phyloP scores from a whole-genome alignment of 2,329 filamentous ascomycete species.

The Clonostachys rosea region DNA sequence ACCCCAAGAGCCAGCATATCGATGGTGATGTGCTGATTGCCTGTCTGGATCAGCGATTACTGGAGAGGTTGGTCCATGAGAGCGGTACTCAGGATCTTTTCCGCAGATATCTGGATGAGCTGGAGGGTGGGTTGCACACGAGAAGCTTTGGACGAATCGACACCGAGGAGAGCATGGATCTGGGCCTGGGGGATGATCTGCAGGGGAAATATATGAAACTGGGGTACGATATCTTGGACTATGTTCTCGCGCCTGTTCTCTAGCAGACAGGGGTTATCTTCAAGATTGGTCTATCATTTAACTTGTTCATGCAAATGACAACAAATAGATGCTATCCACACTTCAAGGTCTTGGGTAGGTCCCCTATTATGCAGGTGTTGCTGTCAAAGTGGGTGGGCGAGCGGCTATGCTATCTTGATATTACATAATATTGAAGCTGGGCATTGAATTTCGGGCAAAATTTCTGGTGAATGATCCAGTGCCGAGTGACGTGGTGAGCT shows the following conservation, averaged over 20 bases:
- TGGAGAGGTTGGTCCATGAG: conserved; percentile 35
- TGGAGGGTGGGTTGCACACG: conserved; percentile 41
- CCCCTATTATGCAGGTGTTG: too few relatives aligned
- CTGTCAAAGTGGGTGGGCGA: too few relatives aligned
- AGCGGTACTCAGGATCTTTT: background rate
- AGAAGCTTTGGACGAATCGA: conserved; percentile 13
- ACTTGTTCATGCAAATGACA: too few relatives aligned
- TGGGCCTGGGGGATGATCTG: background rate
- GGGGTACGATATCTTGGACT: conserved; percentile 49
- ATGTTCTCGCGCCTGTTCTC: conserved; percentile 45
- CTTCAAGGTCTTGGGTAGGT: too few relatives aligned
- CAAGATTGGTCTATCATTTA: too few relatives aligned
- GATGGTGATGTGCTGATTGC: conserved; percentile 61
- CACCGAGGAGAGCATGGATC: too few relatives aligned
- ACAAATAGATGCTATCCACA: too few relatives aligned
- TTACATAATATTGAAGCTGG: too few relatives aligned
- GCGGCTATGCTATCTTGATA: too few relatives aligned
- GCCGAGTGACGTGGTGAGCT: too few relatives aligned
- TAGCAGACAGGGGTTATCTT: conserved; percentile 13
- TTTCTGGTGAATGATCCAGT: too few relatives aligned
- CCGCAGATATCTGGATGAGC: conserved; percentile 38
- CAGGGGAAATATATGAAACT: conserved; percentile 34
- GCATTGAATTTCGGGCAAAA: too few relatives aligned
- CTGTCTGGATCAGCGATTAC: conserved; percentile 38
- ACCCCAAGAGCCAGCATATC: conserved; percentile 54